Evolutionary conservation across 2,329 filamentous ascomycete species (phyloP).

Genomic region (Colletotrichum tamarilloi): DNA sequence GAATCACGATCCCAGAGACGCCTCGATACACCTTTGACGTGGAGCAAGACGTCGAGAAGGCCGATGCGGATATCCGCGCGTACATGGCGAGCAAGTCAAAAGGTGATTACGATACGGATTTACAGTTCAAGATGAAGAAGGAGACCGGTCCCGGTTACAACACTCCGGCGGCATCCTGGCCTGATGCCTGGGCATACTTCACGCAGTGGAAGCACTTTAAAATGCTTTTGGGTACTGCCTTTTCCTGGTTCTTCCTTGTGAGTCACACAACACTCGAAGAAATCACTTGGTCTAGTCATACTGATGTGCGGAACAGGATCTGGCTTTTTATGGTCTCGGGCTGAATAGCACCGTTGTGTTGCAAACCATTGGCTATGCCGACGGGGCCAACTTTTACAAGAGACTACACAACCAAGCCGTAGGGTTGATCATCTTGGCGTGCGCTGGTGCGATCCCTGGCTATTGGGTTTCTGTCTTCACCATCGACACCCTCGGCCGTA

Average conservation of each 20-base stretch:
- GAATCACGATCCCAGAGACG: conserved; percentile 87
- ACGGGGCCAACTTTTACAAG: conserved; percentile 72
- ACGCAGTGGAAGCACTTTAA: conserved; percentile 75
- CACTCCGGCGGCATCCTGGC: conserved; percentile 76
- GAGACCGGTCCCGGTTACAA: conserved; percentile 64
- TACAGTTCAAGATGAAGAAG: conserved; percentile 65
- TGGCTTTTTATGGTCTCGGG: conserved; percentile 76
- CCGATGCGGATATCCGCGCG: conserved; percentile 76
- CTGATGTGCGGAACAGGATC: conserved; percentile 58
- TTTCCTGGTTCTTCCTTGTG: conserved; percentile 84
- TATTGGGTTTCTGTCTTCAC: conserved; percentile 82
- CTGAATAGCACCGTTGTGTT: conserved; percentile 82
- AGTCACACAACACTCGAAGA: conserved; percentile 28
- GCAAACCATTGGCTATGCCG: conserved; percentile 76
- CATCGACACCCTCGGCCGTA: conserved; percentile 81
- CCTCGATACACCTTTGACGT: conserved; percentile 88
- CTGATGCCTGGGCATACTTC: conserved; percentile 76
- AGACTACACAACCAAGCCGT: conserved; percentile 78
- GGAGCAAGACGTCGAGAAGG: conserved; percentile 79
- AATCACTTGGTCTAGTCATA: not conserved
- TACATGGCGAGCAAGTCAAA: conserved; percentile 62
- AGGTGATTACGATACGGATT: conserved; percentile 59
- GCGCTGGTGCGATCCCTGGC: conserved; percentile 81
- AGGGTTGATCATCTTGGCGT: conserved; percentile 81
- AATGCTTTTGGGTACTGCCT: conserved; percentile 78